Evolutionary conservation across 2,329 filamentous ascomycete genomes (phyloP).

Genomic region (Aspergillus spinulosporus): DNA sequence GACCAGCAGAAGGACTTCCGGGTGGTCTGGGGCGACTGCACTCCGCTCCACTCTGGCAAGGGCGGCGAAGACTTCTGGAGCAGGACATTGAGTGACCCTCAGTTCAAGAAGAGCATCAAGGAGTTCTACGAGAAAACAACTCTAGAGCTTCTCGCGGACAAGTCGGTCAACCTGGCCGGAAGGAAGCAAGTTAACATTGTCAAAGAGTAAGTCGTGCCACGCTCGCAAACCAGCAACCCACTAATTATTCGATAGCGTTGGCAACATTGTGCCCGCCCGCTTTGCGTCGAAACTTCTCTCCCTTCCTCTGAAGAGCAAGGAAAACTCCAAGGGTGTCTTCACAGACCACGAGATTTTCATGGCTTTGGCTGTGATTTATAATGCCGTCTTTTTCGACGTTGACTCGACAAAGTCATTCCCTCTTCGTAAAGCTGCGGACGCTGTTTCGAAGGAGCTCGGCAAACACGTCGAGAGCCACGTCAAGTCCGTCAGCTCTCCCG

Average conservation of each 20-base stretch:
- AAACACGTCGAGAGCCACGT: constrained; percentile 64
- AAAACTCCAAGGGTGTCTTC: constrained; percentile 54
- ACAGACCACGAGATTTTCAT: constrained; percentile 59
- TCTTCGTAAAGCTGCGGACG: constrained; percentile 59
- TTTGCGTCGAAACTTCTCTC: constrained; percentile 57
- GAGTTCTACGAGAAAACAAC: constrained; percentile 66
- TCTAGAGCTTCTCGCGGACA: constrained; percentile 61
- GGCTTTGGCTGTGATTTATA: constrained; percentile 66
- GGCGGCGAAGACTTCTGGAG: constrained; percentile 58
- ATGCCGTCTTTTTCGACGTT: constrained; percentile 64
- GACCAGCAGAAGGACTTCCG: constrained; percentile 63
- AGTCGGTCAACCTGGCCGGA: constrained; percentile 64
- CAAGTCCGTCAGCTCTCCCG: constrained; percentile 58
- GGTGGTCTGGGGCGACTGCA: constrained; percentile 63
- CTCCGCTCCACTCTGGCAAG: constrained; percentile 64
- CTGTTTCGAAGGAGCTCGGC: constrained; percentile 61
- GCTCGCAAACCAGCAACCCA: not conserved
- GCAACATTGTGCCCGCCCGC: constrained; percentile 56
- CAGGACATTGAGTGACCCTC: constrained; percentile 60
- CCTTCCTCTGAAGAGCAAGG: constrained; percentile 56
- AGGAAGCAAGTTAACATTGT: constrained; percentile 70
- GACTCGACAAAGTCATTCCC: constrained; percentile 68
- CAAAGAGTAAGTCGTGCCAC: constrained; percentile 47
- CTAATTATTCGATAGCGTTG: constrained; percentile 36
- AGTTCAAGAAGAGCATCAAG: constrained; percentile 64